A percentile compares a stretch with the other conserved stretches of the same genome.
These are phyloP conservation scores for Acanthochlamys bracteata DNA, from an alignment of 106 monocot species.

Conservation along the genomic window DNA sequence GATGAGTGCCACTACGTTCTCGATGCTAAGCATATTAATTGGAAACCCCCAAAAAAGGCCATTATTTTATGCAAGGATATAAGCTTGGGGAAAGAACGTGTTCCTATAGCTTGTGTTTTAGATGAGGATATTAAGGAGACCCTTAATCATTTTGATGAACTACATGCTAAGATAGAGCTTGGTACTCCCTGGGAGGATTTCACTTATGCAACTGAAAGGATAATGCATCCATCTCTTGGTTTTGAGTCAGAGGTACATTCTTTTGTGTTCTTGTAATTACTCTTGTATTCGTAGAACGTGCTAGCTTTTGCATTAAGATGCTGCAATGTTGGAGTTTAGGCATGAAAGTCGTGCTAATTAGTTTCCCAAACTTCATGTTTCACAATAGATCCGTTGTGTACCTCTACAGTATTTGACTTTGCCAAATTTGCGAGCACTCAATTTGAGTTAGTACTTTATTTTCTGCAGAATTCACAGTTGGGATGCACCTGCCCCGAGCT, in stretches of 20 bases:
- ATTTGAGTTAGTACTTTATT: no score
- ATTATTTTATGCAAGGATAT: slow-evolving; percentile 71
- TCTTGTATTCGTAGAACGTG: no score
- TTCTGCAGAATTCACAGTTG: slow-evolving; percentile 62
- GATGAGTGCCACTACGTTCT: slow-evolving; percentile 78
- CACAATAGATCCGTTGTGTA: background rate
- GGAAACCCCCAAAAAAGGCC: slow-evolving; percentile 20
- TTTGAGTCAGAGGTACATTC: slow-evolving; percentile 44
- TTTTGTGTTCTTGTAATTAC: background rate
- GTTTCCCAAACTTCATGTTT: no score
- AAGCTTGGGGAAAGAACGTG: slow-evolving; percentile 77
- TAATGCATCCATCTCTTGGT: slow-evolving; percentile 60
- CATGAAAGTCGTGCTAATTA: no score
- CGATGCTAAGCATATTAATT: slow-evolving; percentile 38
- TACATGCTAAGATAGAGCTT: slow-evolving; percentile 9
- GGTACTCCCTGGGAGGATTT: slow-evolving; percentile 65
- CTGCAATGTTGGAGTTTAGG: no score
- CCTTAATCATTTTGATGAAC: slow-evolving; percentile 16
- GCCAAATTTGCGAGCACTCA: slow-evolving; percentile 12
- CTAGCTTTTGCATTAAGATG: no score
- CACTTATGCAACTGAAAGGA: slow-evolving; percentile 57
- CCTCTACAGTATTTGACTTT: background rate
- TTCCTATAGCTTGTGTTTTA: slow-evolving; percentile 73
- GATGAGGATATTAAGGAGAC: slow-evolving; percentile 57
- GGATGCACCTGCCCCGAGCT: slow-evolving; percentile 56